These are phyloP conservation scores for Colletotrichum echinochloae DNA, from an alignment of 2,329 filamentous ascomycete species.

Conservation along the genomic window DNA sequence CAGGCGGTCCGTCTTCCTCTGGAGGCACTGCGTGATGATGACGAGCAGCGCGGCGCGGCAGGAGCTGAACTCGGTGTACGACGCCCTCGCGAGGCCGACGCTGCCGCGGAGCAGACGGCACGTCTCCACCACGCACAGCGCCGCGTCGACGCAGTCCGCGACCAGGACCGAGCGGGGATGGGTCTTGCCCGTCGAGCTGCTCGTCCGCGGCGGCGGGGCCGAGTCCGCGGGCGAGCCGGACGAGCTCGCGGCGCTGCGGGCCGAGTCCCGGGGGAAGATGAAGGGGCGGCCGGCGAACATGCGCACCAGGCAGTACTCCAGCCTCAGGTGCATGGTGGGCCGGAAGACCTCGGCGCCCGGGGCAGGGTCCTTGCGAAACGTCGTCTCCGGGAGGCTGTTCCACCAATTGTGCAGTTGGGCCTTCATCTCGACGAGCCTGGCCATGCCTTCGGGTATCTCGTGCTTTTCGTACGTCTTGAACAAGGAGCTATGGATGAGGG, in stretches of 20 bases:
- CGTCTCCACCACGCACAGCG: slow-evolving; percentile 62
- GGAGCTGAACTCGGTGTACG: slow-evolving; percentile 68
- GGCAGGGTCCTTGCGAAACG: slow-evolving; percentile 53
- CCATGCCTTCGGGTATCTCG: slow-evolving; percentile 49
- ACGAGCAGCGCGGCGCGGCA: slow-evolving; percentile 66
- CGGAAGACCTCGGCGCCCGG: slow-evolving; percentile 57
- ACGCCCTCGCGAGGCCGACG: slow-evolving; percentile 65
- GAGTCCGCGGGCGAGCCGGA: slow-evolving; percentile 47
- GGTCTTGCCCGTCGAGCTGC: slow-evolving; percentile 40
- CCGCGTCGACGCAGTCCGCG: slow-evolving; percentile 64
- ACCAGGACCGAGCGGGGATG: slow-evolving; percentile 56
- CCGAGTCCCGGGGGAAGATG: slow-evolving; percentile 54
- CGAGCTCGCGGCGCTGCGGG: slow-evolving; percentile 48
- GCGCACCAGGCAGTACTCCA: slow-evolving; percentile 65
- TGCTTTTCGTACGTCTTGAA: slow-evolving; percentile 50
- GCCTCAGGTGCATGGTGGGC: slow-evolving; percentile 62
- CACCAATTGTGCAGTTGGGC: slow-evolving; percentile 54
- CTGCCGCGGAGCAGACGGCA: slow-evolving; percentile 62
- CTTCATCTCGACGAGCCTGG: slow-evolving; percentile 51
- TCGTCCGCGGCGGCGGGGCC: slow-evolving; percentile 42
- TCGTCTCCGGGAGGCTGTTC: slow-evolving; percentile 50
- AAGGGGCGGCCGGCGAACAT: slow-evolving; percentile 67
- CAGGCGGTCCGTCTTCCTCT: slow-evolving; percentile 53
- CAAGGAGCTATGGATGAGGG: slow-evolving; percentile 46
- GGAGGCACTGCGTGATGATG: slow-evolving; percentile 54